A percentile compares a stretch with the other conserved stretches of the same genome.
These are phyloP conservation scores for Trichoderma aggressivum DNA, from an alignment of 2,329 filamentous ascomycete genomes.

Conservation along the genomic window DNA sequence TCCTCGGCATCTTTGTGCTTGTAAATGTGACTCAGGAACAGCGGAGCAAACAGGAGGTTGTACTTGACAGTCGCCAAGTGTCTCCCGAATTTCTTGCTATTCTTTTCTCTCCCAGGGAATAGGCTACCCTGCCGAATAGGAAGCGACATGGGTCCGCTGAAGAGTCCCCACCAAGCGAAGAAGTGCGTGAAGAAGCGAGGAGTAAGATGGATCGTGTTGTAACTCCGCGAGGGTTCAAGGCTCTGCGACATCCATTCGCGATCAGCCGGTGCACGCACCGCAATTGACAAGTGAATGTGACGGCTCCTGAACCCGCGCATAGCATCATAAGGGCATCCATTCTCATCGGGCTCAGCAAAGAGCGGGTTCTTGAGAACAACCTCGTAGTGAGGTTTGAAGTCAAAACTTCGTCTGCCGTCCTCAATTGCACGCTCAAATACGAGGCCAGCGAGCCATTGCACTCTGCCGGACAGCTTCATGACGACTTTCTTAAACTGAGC, in stretches of 20 bases:
- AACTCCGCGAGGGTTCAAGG: conserved; percentile 75
- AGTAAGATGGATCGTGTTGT: conserved; percentile 93
- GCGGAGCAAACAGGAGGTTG: conserved; percentile 82
- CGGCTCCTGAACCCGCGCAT: conserved; percentile 94
- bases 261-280: conserved; percentile 80
- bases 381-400: conserved; percentile 90
- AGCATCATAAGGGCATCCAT: conserved; percentile 72
- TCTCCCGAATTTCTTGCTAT: conserved; percentile 96
- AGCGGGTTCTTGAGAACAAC: conserved; percentile 80
- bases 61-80: conserved; percentile 99
- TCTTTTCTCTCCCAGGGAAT: conserved; percentile 91
- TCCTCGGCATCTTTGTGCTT: conserved; percentile 97
- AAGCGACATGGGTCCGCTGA: conserved; percentile 89
- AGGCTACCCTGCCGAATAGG: conserved; percentile 88
- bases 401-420: conserved; percentile 70
- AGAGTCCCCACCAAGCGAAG: conserved; percentile 96
- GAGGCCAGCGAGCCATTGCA: conserved; percentile 86
- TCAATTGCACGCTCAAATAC: conserved; percentile 85
- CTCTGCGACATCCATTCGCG: conserved; percentile 80
- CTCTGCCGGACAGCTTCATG: conserved; percentile 97
- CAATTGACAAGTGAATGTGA: conserved; percentile 93
- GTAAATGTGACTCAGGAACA: conserved; percentile 96
- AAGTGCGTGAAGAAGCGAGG: conserved; percentile 98
- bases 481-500: conserved; percentile 97
- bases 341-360: conserved; percentile 61